Evolutionary conservation across 179 eudicot genomes (phyloP).

Genomic region (Silene coronaria): DNA sequence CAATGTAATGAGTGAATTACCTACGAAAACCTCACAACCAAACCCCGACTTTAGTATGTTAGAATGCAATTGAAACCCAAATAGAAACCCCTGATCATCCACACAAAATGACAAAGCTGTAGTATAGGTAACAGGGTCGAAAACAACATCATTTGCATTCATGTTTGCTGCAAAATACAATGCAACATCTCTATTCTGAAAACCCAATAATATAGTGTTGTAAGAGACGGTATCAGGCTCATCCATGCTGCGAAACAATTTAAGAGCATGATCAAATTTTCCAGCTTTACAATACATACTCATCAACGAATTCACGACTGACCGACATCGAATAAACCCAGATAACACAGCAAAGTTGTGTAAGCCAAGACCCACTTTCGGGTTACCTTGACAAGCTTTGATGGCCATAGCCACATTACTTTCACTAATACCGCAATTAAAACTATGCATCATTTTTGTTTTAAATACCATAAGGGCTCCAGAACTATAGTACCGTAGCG

Average conservation of each 20-base stretch:
- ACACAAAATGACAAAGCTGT: constrained; percentile 54
- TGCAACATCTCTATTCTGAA: constrained; percentile 44
- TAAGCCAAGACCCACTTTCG: constrained; percentile 44
- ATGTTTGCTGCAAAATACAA: constrained; percentile 53
- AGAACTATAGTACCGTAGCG: constrained; percentile 10
- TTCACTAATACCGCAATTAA: constrained; percentile 36
- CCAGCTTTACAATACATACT: constrained; percentile 66
- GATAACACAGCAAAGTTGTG: constrained; percentile 60
- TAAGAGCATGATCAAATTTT: constrained; percentile 33
- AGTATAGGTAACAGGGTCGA: constrained; percentile 69
- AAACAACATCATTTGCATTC: constrained; percentile 49
- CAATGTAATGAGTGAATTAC: constrained; percentile 78
- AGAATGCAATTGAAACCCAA: constrained; percentile 65
- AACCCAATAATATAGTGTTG: constrained; percentile 68
- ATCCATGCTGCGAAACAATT: constrained; percentile 38
- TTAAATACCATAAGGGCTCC: constrained; percentile 53
- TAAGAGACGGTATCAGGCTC: constrained; percentile 70
- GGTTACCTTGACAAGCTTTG: constrained; percentile 57
- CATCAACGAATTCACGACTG: constrained; percentile 75
- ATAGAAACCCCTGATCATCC: constrained; percentile 45
- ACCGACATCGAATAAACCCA: constrained; percentile 39
- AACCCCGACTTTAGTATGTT: constrained; percentile 48
- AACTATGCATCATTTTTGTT: constrained; percentile 26
- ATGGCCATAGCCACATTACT: constrained; percentile 51
- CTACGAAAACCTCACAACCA: constrained; percentile 47